Conservation (phyloP, 2,329 filamentous ascomycete genomes). For the Rhinocladiella similis region DNA sequence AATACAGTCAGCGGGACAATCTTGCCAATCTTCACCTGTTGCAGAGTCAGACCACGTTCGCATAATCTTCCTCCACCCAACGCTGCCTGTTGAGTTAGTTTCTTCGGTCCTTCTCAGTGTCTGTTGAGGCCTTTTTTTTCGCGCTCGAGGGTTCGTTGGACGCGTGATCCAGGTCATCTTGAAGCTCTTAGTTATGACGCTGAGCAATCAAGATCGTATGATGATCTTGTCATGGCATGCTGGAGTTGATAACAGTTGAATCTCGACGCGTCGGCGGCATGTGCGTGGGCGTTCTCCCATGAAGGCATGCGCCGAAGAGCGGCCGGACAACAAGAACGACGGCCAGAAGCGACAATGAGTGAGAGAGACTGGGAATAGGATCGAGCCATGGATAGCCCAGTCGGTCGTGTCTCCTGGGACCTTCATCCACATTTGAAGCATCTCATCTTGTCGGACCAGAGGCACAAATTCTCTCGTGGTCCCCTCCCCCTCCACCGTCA, state of each 20-base stretch:
- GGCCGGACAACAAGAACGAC: neutral
- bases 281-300: neutral
- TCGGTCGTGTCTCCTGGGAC: too few species aligned
- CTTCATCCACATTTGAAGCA: neutral
- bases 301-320: neutral
- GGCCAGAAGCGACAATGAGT: neutral
- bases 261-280: too few species aligned
- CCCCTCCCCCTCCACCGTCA: neutral
- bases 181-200: neutral
- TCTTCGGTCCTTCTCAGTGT: neutral
- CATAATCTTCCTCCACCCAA: constrained; percentile 6
- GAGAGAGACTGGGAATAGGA: neutral
- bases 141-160: neutral
- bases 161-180: neutral
- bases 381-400: too few species aligned
- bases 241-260: too few species aligned
- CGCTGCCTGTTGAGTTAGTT: neutral
- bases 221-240: too few species aligned
- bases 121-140: neutral
- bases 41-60: constrained; percentile 14
- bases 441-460: neutral
- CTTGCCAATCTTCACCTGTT: constrained; percentile 3
- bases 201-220: neutral
- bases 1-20: neutral
- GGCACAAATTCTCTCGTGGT: neutral